Percentiles rank a stretch among this genome's conserved stretches.
Conservation (phyloP, 176 grass and related monocot genomes). For the Urochloa ruziziensis region DNA sequence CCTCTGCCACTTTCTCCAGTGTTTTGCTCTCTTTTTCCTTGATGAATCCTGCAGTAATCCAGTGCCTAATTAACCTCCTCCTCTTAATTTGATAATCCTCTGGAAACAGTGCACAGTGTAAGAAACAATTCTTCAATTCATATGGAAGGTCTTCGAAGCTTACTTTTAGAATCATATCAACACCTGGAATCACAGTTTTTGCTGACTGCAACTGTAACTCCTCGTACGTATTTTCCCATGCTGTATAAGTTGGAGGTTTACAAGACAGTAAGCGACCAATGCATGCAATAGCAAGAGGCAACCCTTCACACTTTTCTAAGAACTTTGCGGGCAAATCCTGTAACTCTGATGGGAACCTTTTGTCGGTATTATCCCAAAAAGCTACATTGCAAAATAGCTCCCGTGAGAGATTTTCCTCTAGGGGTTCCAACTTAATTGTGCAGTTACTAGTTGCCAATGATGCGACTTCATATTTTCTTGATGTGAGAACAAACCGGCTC, state of each 20-base stretch:
- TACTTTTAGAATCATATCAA: neutral
- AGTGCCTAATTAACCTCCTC: neutral
- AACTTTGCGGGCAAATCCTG: neutral
- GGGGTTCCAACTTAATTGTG: neutral
- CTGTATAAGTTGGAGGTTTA: no score
- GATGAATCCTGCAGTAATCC: neutral
- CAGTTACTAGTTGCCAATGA: neutral
- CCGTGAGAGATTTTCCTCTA: neutral
- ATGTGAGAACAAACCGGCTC: neutral
- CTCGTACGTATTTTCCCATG: no score
- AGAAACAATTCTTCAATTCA: neutral
- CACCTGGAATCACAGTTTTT: neutral
- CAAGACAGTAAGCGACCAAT: no score
- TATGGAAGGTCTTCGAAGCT: neutral
- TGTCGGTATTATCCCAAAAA: neutral
- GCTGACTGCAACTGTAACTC: no score
- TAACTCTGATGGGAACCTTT: neutral
- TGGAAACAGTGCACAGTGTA: neutral
- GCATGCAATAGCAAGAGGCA: constrained; percentile 16
- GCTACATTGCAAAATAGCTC: neutral
- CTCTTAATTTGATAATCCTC: neutral
- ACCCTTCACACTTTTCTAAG: constrained; percentile 6
- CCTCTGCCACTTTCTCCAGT: constrained; percentile 40
- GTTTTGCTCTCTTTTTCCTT: constrained; percentile 15
- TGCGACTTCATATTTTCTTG: neutral